Evolutionary conservation across 306 rosid species (phyloP).

Genomic region (barrel medic (Medicago truncatula)): MtrunA17r5.0-ANR NC_053045.1:57271501-57272000

Average conservation of each 20-base stretch:
- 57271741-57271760: neutral
- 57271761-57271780: conserved; percentile 2
- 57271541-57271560: conserved; percentile 52
- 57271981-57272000: conserved; percentile 76
- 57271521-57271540: conserved; percentile 50
- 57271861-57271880: conserved; percentile 50
- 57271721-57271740: neutral
- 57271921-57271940: conserved; percentile 6
- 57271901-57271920: neutral
- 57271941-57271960: conserved; percentile 31
- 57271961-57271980: conserved; percentile 66
- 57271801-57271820: conserved; percentile 75
- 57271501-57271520: conserved; percentile 59
- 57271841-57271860: conserved; percentile 63
- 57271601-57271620: neutral
- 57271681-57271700: conserved; percentile 72
- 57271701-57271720: conserved; percentile 78
- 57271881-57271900: conserved; percentile 9
- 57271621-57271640: conserved; percentile 85
- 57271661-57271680: conserved; percentile 76
- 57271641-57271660: conserved; percentile 79
- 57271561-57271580: too few relatives aligned
- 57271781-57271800: conserved; percentile 40
- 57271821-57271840: conserved; percentile 80
- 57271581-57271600: too few relatives aligned